Evolutionary conservation across 1,284 basidiomycete genomes (phyloP), one percentile per base, ranked within the genome.

Genomic region (Chalciporus sp.): DNA sequence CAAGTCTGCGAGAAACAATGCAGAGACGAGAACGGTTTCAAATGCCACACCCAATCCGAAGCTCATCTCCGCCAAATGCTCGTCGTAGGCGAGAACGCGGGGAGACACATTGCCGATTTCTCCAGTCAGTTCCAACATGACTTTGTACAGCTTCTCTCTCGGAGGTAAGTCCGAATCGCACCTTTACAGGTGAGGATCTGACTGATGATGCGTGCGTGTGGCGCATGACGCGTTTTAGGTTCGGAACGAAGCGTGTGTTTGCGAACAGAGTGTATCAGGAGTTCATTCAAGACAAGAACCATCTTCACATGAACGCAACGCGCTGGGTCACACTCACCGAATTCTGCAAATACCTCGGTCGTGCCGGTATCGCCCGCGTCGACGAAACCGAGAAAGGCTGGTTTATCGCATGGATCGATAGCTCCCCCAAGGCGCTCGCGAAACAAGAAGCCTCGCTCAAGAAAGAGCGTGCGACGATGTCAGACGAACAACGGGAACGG

Each of bases 341-440:
- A 66, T 99, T 99, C 64, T 80, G 86, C 65, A 95, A 96, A 72
- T 86, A 95, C 65, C 81, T 99, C 28, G 95, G 97, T 3, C 82
- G 94, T 43, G 80, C 83, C 7, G 96, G 97, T 35, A 80, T 98
- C 46, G 92, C 89, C 4, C 84, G 91, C 60, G 97, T 98, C 20
- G 96, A 99, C 69, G 96, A 99, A 75, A 97, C 94, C 47, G 96
- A 98, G 74, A 95, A 98, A 75, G 96, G 95, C 3, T 95, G 94
- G 86, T 98, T 94, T 73, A 83, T 99, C 61, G 85, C 88, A 40
- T 99, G 97, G 96, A 91, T 99, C 56, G 97, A 99, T 72, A 98
- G 84, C 70, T 91, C 90, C 52, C 95, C 97, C 2, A 92, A 94
- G 63, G 95, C 97, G 4, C 78, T 98, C 29, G 92, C 92, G 7